phyloP scores from a whole-genome alignment of 495 filamentous ascomycete species.

The Podospora sp. region DNA sequence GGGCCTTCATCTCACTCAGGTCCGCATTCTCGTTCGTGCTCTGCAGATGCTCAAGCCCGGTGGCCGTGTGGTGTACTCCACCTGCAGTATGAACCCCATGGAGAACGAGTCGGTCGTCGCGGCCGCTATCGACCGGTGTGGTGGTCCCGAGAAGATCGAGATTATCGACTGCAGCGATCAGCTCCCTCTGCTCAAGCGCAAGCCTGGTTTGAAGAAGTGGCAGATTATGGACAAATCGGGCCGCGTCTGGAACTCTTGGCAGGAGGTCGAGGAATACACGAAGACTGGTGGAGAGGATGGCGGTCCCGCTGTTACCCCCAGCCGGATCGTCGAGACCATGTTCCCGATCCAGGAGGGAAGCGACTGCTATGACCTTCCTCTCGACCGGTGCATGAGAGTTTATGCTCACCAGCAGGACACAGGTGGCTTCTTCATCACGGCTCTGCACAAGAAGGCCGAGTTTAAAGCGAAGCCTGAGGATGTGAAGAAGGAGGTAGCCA shows the following conservation, averaged over 20 bases:
- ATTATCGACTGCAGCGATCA: conserved; percentile 79
- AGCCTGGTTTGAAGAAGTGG: conserved; percentile 74
- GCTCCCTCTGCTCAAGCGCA: conserved; percentile 74
- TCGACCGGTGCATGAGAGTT: conserved; percentile 87
- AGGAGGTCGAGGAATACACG: conserved; percentile 69
- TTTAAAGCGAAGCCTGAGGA: conserved; percentile 82
- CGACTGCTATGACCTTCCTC: conserved; percentile 62
- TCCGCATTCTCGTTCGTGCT: conserved; percentile 86
- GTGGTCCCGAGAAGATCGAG: conserved; percentile 76
- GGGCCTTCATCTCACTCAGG: conserved; percentile 81
- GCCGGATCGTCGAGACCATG: conserved; percentile 74
- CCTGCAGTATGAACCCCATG: conserved; percentile 95
- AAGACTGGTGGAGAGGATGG: conserved; percentile 57
- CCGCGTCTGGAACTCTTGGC: conserved; percentile 73
- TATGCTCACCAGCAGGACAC: conserved; percentile 96
- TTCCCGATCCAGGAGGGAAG: conserved; percentile 67
- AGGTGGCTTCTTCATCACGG: conserved; percentile 94
- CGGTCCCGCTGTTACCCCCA: conserved; percentile 40
- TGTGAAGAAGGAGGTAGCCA: conserved; percentile 52
- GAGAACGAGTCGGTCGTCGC: conserved; percentile 94
- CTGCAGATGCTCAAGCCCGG: conserved; percentile 96
- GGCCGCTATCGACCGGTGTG: conserved; percentile 84
- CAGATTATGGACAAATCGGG: conserved; percentile 84
- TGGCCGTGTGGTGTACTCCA: conserved; percentile 93
- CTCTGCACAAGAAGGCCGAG: conserved; percentile 86